These are phyloP conservation scores for Circinella minor DNA, from an alignment of 371 early-diverging fungal species.

Conservation along the genomic window DNA sequence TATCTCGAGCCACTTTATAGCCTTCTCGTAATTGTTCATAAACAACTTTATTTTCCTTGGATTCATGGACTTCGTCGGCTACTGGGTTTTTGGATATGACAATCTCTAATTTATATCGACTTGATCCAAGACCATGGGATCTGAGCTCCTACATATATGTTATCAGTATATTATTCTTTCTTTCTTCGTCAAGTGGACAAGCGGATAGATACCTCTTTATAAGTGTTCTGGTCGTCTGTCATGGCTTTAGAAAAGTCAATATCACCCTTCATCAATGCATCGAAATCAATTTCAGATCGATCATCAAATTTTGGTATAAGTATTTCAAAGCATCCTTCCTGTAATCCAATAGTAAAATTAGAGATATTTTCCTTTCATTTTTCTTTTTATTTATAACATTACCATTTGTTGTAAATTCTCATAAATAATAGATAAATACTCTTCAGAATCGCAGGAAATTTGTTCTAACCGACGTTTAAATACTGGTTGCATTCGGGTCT, in stretches of 20 bases:
- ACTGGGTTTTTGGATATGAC: conserved; percentile 54
- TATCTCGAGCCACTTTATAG: conserved; percentile 50
- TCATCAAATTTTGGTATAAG: conserved; percentile 53
- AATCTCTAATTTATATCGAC: conserved; percentile 64
- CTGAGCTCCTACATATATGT: conserved; percentile 25
- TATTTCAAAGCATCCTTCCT: conserved; percentile 63
- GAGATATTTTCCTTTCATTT: background rate
- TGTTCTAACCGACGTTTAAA: conserved; percentile 49
- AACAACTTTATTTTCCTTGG: conserved; percentile 59
- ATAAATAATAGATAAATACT: conserved; percentile 46
- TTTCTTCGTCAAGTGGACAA: background rate
- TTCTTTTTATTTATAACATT: background rate
- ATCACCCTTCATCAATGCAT: conserved; percentile 40
- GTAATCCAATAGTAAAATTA: background rate
- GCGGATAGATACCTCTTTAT: conserved; percentile 1
- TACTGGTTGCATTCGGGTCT: conserved; percentile 42
- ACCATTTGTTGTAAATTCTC: conserved; percentile 62
- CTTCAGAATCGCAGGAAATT: conserved; percentile 46
- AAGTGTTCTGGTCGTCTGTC: conserved; percentile 31
- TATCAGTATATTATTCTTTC: background rate
- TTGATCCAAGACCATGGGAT: conserved; percentile 66
- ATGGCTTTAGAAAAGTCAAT: background rate
- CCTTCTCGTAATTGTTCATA: conserved; percentile 68
- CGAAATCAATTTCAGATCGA: conserved; percentile 26
- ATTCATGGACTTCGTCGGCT: conserved; percentile 58